phyloP scores from a whole-genome alignment of 306 rosid species.

The Quercus variabilis region DNA sequence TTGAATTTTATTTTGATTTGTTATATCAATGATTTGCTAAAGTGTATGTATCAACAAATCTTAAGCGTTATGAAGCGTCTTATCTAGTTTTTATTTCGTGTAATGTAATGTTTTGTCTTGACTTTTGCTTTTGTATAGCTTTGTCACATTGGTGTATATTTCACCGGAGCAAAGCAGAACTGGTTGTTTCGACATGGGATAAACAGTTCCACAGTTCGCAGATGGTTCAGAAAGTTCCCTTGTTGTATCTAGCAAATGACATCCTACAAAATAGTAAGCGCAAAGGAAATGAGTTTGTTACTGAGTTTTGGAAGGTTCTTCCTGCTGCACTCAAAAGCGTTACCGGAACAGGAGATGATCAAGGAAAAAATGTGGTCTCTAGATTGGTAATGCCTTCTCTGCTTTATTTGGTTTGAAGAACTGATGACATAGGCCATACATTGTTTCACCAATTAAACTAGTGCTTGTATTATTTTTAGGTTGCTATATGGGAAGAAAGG shows the following conservation, averaged over 20 bases:
- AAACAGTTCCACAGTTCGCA: constrained; percentile 64
- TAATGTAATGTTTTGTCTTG: constrained; percentile 29
- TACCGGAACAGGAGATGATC: constrained; percentile 51
- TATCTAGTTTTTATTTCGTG: not conserved
- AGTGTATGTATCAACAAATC: not conserved
- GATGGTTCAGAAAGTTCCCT: constrained; percentile 64
- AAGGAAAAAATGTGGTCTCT: constrained; percentile 51
- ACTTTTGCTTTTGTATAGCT: constrained; percentile 47
- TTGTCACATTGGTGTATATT: constrained; percentile 96
- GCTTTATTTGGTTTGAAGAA: constrained; percentile 5
- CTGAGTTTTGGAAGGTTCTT: constrained; percentile 90
- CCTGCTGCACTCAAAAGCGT: constrained; percentile 73
- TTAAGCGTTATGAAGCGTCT: not conserved
- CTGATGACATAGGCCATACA: not conserved
- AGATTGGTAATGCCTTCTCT: constrained; percentile 59
- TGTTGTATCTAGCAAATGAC: constrained; percentile 92
- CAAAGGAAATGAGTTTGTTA: constrained; percentile 92
- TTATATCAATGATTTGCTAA: not conserved
- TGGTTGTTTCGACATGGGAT: constrained; percentile 86
- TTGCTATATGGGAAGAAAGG: constrained; percentile 88
- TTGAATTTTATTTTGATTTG: not conserved
- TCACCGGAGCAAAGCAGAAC: constrained; percentile 83
- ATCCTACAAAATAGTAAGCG: constrained; percentile 91
- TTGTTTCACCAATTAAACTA: constrained; percentile 11
- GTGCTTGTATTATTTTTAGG: constrained; percentile 40